Conservation (phyloP, 164 flowering plant species). For the Stephania japonica region DNA sequence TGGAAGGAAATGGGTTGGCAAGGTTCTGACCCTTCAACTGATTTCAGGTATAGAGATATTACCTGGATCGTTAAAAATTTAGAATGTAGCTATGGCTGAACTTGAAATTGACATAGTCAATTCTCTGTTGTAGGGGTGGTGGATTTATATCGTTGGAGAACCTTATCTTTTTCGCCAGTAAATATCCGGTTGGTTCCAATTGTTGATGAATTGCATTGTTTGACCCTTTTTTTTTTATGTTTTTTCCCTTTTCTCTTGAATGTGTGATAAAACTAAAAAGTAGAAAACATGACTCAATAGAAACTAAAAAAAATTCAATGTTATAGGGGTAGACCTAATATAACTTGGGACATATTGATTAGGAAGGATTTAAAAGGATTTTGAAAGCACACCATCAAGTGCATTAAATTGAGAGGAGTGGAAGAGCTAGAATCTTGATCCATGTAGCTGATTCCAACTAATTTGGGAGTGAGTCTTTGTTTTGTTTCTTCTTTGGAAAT, state of each 20-base stretch:
- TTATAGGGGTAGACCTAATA: too few relatives aligned
- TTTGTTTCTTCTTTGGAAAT: background rate
- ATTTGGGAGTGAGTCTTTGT: too few relatives aligned
- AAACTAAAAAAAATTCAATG: too few relatives aligned
- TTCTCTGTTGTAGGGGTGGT: slow-evolving; percentile 62
- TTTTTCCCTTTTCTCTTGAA: too few relatives aligned
- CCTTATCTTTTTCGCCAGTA: slow-evolving; percentile 73
- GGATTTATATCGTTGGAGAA: slow-evolving; percentile 89
- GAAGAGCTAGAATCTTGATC: too few relatives aligned
- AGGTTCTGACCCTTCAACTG: slow-evolving; percentile 95
- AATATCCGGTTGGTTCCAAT: slow-evolving; percentile 62
- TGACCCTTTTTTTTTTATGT: background rate
- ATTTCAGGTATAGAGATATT: slow-evolving; percentile 57
- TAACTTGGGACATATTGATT: too few relatives aligned
- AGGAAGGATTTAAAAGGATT: too few relatives aligned
- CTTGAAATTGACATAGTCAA: slow-evolving; percentile 4
- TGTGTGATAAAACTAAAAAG: too few relatives aligned
- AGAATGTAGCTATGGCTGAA: background rate
- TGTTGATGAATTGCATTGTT: slow-evolving; percentile 1
- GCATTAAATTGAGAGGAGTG: too few relatives aligned
- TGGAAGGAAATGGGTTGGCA: slow-evolving; percentile 99
- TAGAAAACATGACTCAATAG: too few relatives aligned
- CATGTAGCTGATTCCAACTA: too few relatives aligned
- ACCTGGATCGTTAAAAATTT: background rate
- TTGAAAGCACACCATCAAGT: too few relatives aligned